These are phyloP conservation scores for Dipteronia sinensis DNA, from an alignment of 345 rosid genomes.

Conservation along the genomic window DNA sequence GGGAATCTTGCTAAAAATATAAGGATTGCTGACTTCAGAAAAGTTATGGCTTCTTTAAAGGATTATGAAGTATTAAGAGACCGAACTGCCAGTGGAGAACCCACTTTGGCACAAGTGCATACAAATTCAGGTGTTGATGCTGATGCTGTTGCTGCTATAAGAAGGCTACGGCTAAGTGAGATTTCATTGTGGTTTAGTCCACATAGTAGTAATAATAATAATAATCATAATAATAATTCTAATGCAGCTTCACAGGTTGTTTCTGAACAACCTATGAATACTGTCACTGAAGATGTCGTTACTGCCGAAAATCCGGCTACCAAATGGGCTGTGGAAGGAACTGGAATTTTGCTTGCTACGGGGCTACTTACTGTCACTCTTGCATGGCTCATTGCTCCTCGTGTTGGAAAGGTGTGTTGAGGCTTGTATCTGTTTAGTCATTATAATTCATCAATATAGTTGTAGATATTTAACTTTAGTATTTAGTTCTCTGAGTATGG, in stretches of 20 bases:
- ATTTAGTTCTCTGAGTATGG: not conserved
- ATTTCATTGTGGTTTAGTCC: conserved; percentile 86
- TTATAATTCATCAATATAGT: not conserved
- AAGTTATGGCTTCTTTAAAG: conserved; percentile 65
- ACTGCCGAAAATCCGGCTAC: conserved; percentile 74
- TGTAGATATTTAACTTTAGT: not conserved
- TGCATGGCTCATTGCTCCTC: conserved; percentile 98
- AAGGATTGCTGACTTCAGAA: conserved; percentile 59
- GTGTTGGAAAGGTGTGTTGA: conserved; percentile 82
- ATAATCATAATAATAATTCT: conserved; percentile 38
- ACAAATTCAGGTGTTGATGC: conserved; percentile 59
- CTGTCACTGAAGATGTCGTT: conserved; percentile 48
- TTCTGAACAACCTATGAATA: conserved; percentile 60
- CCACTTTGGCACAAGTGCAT: conserved; percentile 49
- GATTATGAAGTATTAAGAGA: conserved; percentile 75
- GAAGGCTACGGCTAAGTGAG: conserved; percentile 85
- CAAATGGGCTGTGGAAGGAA: conserved; percentile 95
- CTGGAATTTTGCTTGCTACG: conserved; percentile 91
- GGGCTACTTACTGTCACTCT: conserved; percentile 89
- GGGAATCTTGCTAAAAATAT: conserved; percentile 68
- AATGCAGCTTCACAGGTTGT: conserved; percentile 57
- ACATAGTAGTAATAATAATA: conserved; percentile 41
- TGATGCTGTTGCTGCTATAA: conserved; percentile 76
- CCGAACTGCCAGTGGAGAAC: conserved; percentile 67
- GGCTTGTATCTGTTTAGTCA: not conserved